Evolutionary conservation across 2,329 filamentous ascomycete genomes (phyloP).

Genomic region (Coniochaeta ligniaria): DNA sequence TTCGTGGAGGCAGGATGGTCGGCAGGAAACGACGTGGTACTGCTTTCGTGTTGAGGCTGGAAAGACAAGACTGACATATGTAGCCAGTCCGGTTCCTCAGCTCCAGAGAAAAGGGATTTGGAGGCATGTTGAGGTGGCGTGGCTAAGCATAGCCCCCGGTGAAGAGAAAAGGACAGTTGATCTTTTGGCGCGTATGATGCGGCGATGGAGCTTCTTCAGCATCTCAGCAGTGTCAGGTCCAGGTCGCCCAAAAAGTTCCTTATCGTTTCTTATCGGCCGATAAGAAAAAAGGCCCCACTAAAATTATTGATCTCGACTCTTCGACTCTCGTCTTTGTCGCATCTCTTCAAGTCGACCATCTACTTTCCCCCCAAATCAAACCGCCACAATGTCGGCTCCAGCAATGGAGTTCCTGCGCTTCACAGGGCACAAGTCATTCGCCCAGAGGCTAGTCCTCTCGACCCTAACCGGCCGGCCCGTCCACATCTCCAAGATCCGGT

Average conservation of each 20-base stretch:
- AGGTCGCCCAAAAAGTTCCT: background rate
- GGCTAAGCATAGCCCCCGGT: background rate
- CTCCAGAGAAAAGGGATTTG: conserved; percentile 13
- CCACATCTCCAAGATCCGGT: conserved; percentile 90
- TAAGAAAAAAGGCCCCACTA: background rate
- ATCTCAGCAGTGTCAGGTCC: too few relatives aligned
- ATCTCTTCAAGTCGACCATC: too few relatives aligned
- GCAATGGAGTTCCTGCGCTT: conserved; percentile 61
- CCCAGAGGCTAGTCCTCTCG: conserved; percentile 78
- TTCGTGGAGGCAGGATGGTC: background rate
- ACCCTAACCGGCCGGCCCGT: conserved; percentile 86
- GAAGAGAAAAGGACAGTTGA: background rate
- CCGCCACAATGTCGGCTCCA: conserved; percentile 31
- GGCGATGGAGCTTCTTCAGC: background rate
- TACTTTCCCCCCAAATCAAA: too few relatives aligned
- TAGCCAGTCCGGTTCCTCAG: conserved; percentile 13
- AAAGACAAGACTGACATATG: conserved; percentile 18
- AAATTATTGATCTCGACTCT: background rate
- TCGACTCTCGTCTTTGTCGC: background rate
- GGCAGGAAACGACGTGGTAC: conserved; percentile 1
- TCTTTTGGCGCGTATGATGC: too few relatives aligned
- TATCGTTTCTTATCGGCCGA: background rate
- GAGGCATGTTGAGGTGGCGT: conserved; percentile 13
- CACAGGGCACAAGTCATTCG: conserved; percentile 75
- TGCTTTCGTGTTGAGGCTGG: conserved; percentile 6